Conservation (phyloP, 1,284 basidiomycete species). For the Ustilago tritici region DNA sequence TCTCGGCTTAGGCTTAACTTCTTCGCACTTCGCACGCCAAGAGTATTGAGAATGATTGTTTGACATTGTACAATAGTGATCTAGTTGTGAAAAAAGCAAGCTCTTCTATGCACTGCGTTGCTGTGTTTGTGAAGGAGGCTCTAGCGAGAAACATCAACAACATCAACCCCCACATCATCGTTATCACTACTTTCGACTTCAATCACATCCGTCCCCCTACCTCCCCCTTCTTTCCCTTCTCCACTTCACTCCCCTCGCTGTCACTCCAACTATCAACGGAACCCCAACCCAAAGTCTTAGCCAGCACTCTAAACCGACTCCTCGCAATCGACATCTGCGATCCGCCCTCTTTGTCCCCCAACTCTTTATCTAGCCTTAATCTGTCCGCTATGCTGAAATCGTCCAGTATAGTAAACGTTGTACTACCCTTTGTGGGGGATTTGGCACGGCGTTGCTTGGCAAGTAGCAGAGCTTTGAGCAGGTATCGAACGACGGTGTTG, state of each 20-base stretch:
- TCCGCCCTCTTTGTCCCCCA: conserved; percentile 4
- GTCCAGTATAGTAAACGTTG: conserved; percentile 2
- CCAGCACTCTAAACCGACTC: conserved; percentile 11
- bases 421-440: not conserved
- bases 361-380: conserved; percentile 11
- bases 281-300: conserved; percentile 23
- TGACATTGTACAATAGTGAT: conserved; percentile 30
- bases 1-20: conserved; percentile 12
- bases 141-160: conserved; percentile 27
- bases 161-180: conserved; percentile 27
- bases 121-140: not conserved
- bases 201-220: not conserved
- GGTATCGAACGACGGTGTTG: conserved; percentile 28
- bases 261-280: not conserved
- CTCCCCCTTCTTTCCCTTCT: not conserved
- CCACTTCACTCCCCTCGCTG: not conserved
- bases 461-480: conserved; percentile 23
- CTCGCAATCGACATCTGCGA: not conserved
- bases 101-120: not conserved
- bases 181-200: conserved; percentile 2
- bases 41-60: not conserved
- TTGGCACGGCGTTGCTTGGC: not conserved
- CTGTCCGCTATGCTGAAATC: conserved; percentile 14
- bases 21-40: not conserved
- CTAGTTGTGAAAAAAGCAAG: not conserved